Conservation (phyloP, 1,284 basidiomycete species). For the Megacollybia platyphylla region DNA sequence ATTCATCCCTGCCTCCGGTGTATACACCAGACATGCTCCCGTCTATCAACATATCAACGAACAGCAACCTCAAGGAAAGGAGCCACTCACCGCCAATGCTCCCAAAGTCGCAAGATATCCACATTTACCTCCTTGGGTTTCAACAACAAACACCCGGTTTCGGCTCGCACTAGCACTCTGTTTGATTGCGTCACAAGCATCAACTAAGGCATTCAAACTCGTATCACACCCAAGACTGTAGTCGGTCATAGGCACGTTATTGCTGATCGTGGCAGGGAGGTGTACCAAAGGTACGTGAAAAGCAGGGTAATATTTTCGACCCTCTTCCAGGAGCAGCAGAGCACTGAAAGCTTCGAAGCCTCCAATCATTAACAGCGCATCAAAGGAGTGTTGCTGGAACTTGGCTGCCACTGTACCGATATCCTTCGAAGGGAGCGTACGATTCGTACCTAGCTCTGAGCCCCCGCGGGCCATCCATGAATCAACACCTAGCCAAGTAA, state of each 20-base stretch:
- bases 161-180: constrained; percentile 93
- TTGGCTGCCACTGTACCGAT: constrained; percentile 81
- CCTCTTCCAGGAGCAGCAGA: constrained; percentile 69
- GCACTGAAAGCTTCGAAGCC: constrained; percentile 93
- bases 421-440: constrained; percentile 75
- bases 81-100: constrained; percentile 71
- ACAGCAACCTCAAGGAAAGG: neutral
- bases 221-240: constrained; percentile 94
- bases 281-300: constrained; percentile 93
- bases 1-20: constrained; percentile 83
- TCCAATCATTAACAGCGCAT: constrained; percentile 84
- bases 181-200: constrained; percentile 96
- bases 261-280: constrained; percentile 90
- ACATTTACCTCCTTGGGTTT: constrained; percentile 95
- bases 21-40: constrained; percentile 89
- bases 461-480: constrained; percentile 94
- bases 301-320: constrained; percentile 72
- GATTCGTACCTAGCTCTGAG: constrained; percentile 97
- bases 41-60: constrained; percentile 32
- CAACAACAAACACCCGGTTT: constrained; percentile 94
- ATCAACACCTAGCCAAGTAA: constrained; percentile 96
- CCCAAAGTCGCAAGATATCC: constrained; percentile 95
- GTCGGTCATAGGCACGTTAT: constrained; percentile 96
- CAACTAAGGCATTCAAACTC: constrained; percentile 92
- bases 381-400: constrained; percentile 78